Percentiles rank a stretch among this genome's conserved stretches.
phyloP scores from a whole-genome alignment of 208 protist species.

The Crithidia thermophila region DNA sequence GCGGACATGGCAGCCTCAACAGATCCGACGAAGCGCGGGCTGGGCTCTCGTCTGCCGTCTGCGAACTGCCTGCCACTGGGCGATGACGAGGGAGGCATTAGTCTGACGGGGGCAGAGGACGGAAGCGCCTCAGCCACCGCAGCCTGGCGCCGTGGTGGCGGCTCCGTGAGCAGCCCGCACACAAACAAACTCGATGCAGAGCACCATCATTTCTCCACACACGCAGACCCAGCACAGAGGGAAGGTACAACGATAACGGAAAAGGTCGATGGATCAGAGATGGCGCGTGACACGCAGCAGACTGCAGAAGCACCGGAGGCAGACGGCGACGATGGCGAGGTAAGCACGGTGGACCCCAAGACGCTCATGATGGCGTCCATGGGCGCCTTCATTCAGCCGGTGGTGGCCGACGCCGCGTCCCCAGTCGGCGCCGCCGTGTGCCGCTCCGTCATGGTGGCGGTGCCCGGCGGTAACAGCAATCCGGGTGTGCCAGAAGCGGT shows the following conservation, averaged over 20 bases:
- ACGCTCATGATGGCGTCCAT: slow-evolving; percentile 48
- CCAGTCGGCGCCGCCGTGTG: slow-evolving; percentile 24
- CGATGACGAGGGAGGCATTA: neutral
- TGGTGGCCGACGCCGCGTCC: slow-evolving; percentile 31
- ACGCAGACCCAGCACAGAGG: neutral
- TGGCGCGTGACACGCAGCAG: too few relatives aligned
- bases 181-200: too few relatives aligned
- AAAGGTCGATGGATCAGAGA: too few relatives aligned
- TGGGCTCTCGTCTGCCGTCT: slow-evolving; percentile 8
- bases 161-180: neutral
- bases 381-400: slow-evolving; percentile 30
- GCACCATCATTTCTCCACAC: too few relatives aligned
- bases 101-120: neutral
- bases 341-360: slow-evolving; percentile 7
- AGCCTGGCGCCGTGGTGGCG: slow-evolving; percentile 2
- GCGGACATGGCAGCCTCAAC: slow-evolving; percentile 41
- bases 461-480: slow-evolving; percentile 27
- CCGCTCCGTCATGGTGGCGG: slow-evolving; percentile 29
- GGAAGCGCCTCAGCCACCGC: slow-evolving; percentile 4
- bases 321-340: neutral
- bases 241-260: neutral
- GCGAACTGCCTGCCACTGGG: neutral
- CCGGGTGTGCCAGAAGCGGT: slow-evolving; percentile 38
- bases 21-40: slow-evolving; percentile 2
- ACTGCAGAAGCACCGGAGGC: neutral